These are phyloP conservation scores for Myxozyma udenii DNA, from an alignment of 805 yeast species.

Conservation along the genomic window DNA sequence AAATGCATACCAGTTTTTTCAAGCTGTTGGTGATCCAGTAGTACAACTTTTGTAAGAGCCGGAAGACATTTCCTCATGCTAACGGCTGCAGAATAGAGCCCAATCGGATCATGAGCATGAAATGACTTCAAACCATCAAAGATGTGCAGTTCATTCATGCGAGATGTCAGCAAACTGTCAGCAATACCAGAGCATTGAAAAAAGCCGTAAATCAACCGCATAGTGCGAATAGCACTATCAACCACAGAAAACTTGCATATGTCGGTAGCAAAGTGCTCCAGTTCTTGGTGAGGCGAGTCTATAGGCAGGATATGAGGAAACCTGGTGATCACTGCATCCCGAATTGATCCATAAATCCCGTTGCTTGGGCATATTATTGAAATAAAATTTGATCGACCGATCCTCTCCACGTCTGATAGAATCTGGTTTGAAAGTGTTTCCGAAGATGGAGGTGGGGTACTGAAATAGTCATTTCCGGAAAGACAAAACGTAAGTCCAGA, in stretches of 20 bases:
- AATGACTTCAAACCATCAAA: conserved; percentile 8
- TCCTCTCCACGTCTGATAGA: conserved; percentile 10
- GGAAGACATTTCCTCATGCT: conserved; percentile 21
- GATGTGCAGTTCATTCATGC: conserved; percentile 11
- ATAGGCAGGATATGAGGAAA: conserved; percentile 20
- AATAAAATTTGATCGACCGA: conserved; percentile 15
- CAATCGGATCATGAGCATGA: conserved; percentile 11
- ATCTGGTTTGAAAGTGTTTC: conserved; percentile 14
- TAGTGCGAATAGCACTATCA: conserved; percentile 17
- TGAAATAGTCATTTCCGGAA: conserved; percentile 9
- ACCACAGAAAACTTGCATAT: conserved; percentile 14
- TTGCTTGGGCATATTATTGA: conserved; percentile 17
- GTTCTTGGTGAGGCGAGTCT: conserved; percentile 17
- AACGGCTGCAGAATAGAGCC: conserved; percentile 18
- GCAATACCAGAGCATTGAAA: conserved; percentile 21
- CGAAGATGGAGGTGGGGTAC: conserved; percentile 11
- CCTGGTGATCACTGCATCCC: conserved; percentile 2
- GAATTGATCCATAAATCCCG: conserved; percentile 2
- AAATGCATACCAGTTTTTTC: conserved; percentile 13
- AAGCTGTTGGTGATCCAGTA: conserved; percentile 8
- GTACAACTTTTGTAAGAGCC: conserved; percentile 10
- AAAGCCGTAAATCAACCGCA: conserved; percentile 13
- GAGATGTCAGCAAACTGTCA: conserved; percentile 5
- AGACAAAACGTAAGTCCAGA: conserved; percentile 22
- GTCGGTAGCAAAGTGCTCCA: conserved; percentile 20